phyloP scores from a whole-genome alignment of 2,329 filamentous ascomycete species.

The Ophioceras dolichostomum region DNA sequence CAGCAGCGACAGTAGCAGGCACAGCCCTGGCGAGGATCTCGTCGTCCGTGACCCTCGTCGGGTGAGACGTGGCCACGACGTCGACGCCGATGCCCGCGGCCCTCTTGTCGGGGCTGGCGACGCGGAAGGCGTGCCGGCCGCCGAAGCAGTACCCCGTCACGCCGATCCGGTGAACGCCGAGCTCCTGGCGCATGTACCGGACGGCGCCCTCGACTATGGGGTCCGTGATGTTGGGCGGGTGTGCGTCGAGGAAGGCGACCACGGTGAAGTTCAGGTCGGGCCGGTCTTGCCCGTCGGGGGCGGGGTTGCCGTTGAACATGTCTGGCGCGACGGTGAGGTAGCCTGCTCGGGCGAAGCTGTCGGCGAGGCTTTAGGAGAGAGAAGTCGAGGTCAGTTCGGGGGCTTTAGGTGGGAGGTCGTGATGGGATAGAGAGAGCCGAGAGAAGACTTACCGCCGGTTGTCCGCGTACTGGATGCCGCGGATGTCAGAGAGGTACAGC shows the following conservation, averaged over 20 bases:
- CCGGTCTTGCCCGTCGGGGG: slow-evolving; percentile 13
- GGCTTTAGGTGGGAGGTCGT: no score
- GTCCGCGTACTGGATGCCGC: background rate
- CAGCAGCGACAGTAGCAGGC: slow-evolving; percentile 2
- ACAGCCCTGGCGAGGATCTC: slow-evolving; percentile 2
- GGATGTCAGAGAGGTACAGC: background rate
- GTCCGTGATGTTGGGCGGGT: slow-evolving; percentile 19
- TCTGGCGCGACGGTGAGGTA: slow-evolving; percentile 20
- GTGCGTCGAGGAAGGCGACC: slow-evolving; percentile 10
- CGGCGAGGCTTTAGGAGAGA: slow-evolving; percentile 14
- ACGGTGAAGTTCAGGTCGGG: slow-evolving; percentile 13
- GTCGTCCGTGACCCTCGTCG: slow-evolving; percentile 2
- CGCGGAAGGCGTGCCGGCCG: slow-evolving; percentile 38
- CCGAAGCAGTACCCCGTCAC: slow-evolving; percentile 56
- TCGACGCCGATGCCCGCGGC: slow-evolving; percentile 2
- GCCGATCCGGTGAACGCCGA: slow-evolving; percentile 39
- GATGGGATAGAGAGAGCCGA: no score
- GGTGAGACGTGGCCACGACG: slow-evolving; percentile 1
- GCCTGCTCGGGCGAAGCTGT: slow-evolving; percentile 22
- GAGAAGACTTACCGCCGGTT: background rate
- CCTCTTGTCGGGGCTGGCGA: background rate
- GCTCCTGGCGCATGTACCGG: slow-evolving; percentile 28
- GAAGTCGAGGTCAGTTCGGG: background rate
- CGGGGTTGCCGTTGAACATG: slow-evolving; percentile 19
- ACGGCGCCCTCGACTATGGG: slow-evolving; percentile 33